Evolutionary conservation across 495 filamentous ascomycete genomes (phyloP).

Genomic region (Tuber aestivum): DNA sequence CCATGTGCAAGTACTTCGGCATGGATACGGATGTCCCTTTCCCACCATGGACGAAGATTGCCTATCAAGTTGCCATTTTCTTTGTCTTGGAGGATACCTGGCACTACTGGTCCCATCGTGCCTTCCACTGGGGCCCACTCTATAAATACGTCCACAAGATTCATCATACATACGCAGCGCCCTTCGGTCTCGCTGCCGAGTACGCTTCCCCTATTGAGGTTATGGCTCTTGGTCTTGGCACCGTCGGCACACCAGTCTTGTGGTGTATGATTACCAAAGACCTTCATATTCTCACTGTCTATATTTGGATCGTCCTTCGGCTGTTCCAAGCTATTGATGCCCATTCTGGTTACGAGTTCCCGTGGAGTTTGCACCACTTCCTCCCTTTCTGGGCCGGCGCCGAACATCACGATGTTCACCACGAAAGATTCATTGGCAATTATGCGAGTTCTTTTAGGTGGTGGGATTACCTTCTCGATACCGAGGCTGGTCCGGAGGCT

Average conservation of each 20-base stretch:
- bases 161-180: slow-evolving; percentile 95
- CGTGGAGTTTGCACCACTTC: slow-evolving; percentile 91
- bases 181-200: slow-evolving; percentile 92
- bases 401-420: slow-evolving; percentile 91
- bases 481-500: slow-evolving; percentile 83
- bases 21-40: slow-evolving; percentile 86
- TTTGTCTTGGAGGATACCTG: slow-evolving; percentile 95
- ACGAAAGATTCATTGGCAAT: slow-evolving; percentile 96
- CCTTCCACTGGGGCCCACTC: slow-evolving; percentile 88
- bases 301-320: slow-evolving; percentile 87
- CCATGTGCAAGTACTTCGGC: slow-evolving; percentile 90
- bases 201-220: slow-evolving; percentile 97
- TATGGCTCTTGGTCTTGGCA: slow-evolving; percentile 92
- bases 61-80: slow-evolving; percentile 85
- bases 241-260: slow-evolving; percentile 73
- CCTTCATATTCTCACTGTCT: slow-evolving; percentile 94
- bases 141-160: slow-evolving; percentile 97
- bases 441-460: slow-evolving; percentile 97
- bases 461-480: slow-evolving; percentile 95
- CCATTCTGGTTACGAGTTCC: slow-evolving; percentile 95
- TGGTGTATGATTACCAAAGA: slow-evolving; percentile 80
- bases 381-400: slow-evolving; percentile 98
- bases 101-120: slow-evolving; percentile 97
- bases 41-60: slow-evolving; percentile 75
- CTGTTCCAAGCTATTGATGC: slow-evolving; percentile 97